Conservation (phyloP, 768 basidiomycete species). For the Mycena leptocephala region DNA sequence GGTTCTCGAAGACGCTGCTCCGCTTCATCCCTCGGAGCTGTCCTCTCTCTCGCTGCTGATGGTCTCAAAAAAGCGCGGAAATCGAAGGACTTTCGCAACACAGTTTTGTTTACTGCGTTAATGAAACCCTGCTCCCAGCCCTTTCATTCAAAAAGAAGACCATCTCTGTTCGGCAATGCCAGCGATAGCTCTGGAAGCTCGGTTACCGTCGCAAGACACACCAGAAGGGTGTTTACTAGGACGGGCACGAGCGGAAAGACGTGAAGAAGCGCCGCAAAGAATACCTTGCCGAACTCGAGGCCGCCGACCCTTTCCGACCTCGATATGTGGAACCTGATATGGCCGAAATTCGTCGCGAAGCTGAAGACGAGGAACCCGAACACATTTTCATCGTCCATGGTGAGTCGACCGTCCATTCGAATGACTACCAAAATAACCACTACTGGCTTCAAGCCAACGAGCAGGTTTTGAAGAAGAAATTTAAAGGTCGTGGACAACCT, state of each 20-base stretch:
- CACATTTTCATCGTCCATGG: not conserved
- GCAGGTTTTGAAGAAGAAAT: not conserved
- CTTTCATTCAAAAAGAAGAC: not conserved
- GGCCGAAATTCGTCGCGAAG: not conserved
- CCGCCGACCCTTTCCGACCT: not conserved
- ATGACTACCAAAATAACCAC: conserved; percentile 1
- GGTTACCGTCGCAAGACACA: not conserved
- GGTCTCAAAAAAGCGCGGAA: conserved; percentile 7
- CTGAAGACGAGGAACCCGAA: not conserved
- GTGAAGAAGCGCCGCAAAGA: not conserved
- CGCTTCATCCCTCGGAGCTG: not conserved
- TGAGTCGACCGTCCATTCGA: not conserved
- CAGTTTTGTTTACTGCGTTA: conserved; percentile 3
- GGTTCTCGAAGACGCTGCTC: conserved; percentile 9
- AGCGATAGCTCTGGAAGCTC: not conserved
- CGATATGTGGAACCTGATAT: not conserved
- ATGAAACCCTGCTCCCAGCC: not conserved
- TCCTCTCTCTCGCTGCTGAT: not conserved
- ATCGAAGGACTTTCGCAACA: not conserved
- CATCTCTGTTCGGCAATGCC: not conserved
- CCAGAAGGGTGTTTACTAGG: not conserved
- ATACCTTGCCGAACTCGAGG: not conserved
- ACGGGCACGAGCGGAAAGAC: conserved; percentile 1
- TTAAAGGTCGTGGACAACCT: not conserved
- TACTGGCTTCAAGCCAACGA: not conserved